phyloP scores from a whole-genome alignment of 768 basidiomycete species.

The Crepidotus variabilis region DNA sequence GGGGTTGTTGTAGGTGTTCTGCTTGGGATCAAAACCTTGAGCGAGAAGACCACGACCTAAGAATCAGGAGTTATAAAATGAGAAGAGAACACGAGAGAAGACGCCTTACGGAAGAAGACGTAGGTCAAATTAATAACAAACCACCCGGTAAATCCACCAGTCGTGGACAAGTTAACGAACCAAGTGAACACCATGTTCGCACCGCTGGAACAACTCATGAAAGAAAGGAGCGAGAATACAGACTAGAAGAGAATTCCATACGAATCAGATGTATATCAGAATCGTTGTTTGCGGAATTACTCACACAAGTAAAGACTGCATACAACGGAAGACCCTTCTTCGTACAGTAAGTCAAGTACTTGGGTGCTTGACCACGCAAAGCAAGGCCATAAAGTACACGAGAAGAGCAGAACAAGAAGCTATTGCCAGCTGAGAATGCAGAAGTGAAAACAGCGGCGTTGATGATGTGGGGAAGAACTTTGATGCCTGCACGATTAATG shows the following conservation, averaged over 20 bases:
- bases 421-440: conserved; percentile 72
- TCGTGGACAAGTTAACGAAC: conserved; percentile 67
- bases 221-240: conserved; percentile 47
- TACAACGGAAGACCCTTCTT: conserved; percentile 44
- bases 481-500: conserved; percentile 67
- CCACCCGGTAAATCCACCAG: conserved; percentile 70
- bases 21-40: conserved; percentile 60
- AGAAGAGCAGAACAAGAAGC: conserved; percentile 53
- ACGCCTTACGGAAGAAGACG: conserved; percentile 58
- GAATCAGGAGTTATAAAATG: background rate
- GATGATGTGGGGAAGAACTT: conserved; percentile 64
- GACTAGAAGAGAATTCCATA: conserved; percentile 19
- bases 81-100: background rate
- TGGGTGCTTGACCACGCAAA: conserved; percentile 48
- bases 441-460: conserved; percentile 71
- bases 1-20: conserved; percentile 57
- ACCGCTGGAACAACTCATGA: conserved; percentile 62
- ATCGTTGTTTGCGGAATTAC: conserved; percentile 5
- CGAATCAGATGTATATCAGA: background rate
- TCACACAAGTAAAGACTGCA: conserved; percentile 32
- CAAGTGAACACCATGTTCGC: conserved; percentile 61
- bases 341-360: conserved; percentile 39
- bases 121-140: conserved; percentile 68
- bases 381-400: conserved; percentile 52
- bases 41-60: conserved; percentile 56